phyloP scores from a whole-genome alignment of 352 stramenopile genomes.

The Globisporangium parvum region DNA sequence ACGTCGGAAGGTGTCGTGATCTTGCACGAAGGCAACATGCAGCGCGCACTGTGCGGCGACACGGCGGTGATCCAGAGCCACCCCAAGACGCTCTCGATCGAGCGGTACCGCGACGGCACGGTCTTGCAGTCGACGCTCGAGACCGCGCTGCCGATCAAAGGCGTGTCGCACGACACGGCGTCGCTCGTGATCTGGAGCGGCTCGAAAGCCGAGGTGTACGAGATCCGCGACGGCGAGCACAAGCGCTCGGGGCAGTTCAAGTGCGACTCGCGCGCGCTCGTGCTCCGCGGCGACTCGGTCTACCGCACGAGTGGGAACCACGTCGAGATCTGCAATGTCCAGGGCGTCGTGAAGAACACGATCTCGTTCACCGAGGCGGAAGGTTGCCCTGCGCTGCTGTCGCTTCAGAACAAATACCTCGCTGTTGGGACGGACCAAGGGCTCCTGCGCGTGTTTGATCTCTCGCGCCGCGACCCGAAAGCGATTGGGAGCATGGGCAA shows the following conservation, averaged over 20 bases:
- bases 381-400: slow-evolving; percentile 71
- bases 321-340: slow-evolving; percentile 86
- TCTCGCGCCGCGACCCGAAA: slow-evolving; percentile 81
- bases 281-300: slow-evolving; percentile 81
- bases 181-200: slow-evolving; percentile 83
- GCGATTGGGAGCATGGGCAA: slow-evolving; percentile 83
- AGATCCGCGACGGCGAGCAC: slow-evolving; percentile 62
- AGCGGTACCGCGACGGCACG: slow-evolving; percentile 70
- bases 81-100: slow-evolving; percentile 61
- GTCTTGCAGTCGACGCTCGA: slow-evolving; percentile 64
- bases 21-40: slow-evolving; percentile 84
- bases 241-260: slow-evolving; percentile 70
- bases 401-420: slow-evolving; percentile 88
- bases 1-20: slow-evolving; percentile 70
- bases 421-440: slow-evolving; percentile 84
- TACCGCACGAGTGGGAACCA: slow-evolving; percentile 82
- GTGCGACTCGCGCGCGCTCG: slow-evolving; percentile 59
- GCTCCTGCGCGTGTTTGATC: slow-evolving; percentile 85
- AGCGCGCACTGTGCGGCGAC: slow-evolving; percentile 68
- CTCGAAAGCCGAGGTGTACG: slow-evolving; percentile 84
- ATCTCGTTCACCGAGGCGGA: slow-evolving; percentile 91
- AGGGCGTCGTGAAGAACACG: slow-evolving; percentile 80
- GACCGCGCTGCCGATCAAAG: slow-evolving; percentile 72
- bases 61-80: slow-evolving; percentile 82
- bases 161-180: slow-evolving; percentile 71